Conservation (phyloP, 345 rosid genomes). For the Rhizophora apiculata region DNA sequence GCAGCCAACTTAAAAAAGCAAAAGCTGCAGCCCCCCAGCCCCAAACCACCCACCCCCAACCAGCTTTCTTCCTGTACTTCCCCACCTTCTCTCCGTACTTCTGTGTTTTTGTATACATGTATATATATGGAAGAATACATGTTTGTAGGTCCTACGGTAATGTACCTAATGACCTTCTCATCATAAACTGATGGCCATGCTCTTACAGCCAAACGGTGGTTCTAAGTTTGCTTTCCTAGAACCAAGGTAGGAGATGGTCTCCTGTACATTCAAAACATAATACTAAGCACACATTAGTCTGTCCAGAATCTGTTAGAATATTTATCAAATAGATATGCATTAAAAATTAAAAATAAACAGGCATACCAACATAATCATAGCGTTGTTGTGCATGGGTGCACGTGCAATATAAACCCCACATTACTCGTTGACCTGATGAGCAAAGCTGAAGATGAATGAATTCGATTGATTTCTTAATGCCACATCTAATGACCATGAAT, state of each 20-base stretch:
- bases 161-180: conserved; percentile 14
- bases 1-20: conserved; percentile 54
- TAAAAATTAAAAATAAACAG: too few species aligned
- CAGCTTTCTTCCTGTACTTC: not conserved
- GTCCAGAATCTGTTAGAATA: too few species aligned
- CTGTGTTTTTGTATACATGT: not conserved
- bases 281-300: conserved; percentile 3
- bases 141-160: conserved; percentile 1
- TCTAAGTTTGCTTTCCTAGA: not conserved
- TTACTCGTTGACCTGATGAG: conserved; percentile 31
- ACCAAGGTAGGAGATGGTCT: conserved; percentile 12
- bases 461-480: conserved; percentile 2
- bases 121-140: not conserved
- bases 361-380: conserved; percentile 1
- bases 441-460: conserved; percentile 5
- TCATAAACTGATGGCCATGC: conserved; percentile 9
- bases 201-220: not conserved
- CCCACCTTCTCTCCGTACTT: not conserved
- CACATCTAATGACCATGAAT: conserved; percentile 16
- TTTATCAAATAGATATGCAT: too few species aligned
- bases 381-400: conserved; percentile 36
- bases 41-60: not conserved
- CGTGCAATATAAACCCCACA: conserved; percentile 40
- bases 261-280: conserved; percentile 4
- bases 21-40: conserved; percentile 40